Evolutionary conservation across 1,284 basidiomycete species (phyloP).

Genomic region (Ustilago bromivora): DNA sequence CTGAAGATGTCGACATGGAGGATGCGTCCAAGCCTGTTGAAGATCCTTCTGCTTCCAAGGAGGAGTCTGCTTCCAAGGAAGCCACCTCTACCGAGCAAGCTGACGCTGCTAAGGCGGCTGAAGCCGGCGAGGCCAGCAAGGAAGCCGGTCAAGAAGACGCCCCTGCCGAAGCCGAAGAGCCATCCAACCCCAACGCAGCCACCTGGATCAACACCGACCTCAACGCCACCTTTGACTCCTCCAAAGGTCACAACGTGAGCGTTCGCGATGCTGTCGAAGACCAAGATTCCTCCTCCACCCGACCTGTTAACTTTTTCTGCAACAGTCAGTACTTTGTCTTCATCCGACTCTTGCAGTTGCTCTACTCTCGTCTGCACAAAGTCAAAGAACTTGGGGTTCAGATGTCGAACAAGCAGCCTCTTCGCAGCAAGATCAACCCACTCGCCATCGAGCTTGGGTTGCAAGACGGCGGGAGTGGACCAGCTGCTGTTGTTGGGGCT

Average conservation of each 20-base stretch:
- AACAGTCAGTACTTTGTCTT: conserved; percentile 94
- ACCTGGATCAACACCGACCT: conserved; percentile 72
- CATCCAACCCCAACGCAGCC: conserved; percentile 62
- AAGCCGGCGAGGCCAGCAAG: conserved; percentile 16
- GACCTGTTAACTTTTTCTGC: conserved; percentile 79
- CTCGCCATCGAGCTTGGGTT: conserved; percentile 76
- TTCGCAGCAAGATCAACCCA: conserved; percentile 73
- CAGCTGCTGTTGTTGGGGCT: conserved; percentile 66
- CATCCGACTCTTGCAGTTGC: conserved; percentile 81
- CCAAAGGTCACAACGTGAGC: conserved; percentile 42
- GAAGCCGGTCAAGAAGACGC: conserved; percentile 19
- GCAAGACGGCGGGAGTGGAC: conserved; percentile 73
- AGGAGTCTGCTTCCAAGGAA: conserved; percentile 8
- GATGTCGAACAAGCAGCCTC: conserved; percentile 62
- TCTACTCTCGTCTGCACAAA: conserved; percentile 84
- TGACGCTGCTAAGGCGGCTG: conserved; percentile 14
- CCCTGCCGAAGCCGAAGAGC: conserved; percentile 23
- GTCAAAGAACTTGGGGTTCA: conserved; percentile 79
- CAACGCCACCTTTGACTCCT: conserved; percentile 57
- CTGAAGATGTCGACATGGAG: conserved; percentile 56
- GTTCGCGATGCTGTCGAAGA: conserved; percentile 41
- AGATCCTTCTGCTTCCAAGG: background rate
- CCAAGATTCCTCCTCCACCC: conserved; percentile 24
- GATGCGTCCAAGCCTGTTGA: conserved; percentile 33
- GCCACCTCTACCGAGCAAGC: conserved; percentile 3